Evolutionary conservation across 2,329 filamentous ascomycete genomes (phyloP), one percentile per base, ranked within the genome.

Genomic region (Penicillium sp.): DNA sequence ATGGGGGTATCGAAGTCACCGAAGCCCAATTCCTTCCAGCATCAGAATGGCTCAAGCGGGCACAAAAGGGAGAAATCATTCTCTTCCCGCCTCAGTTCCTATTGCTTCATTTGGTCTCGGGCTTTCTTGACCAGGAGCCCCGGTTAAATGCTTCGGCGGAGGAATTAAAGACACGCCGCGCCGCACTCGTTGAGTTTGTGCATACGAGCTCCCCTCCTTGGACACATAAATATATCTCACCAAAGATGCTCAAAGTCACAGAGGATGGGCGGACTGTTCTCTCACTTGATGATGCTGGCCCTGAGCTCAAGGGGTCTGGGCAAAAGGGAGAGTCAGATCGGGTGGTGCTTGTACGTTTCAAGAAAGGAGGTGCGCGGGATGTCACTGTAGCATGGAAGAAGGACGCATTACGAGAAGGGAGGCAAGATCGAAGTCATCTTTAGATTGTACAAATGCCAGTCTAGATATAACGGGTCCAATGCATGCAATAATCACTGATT

Each of bases 71-170:
- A 17, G 73, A 84, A 26, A 80, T 95, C 43, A 84, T 93, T 41
- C 68, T 98, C 4, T 95, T 93, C 57, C 92, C 92, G 3, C 92
- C 92, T 0, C 92, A 96, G 57, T 83, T 82, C 57, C 69, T 80
- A 45, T 66, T 82, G 6, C 63, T 79, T 2, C 65, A 71, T 28
- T 59, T 80, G 4, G 62, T 76, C 1, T 60, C 70, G 0, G 64
- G 66, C 3, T 75, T 73, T 42, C 62, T 79, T 7, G 65, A 71
- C 12, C 50, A 62, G n/a, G 56, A 60, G 30, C 41, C 54, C 33
- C 40, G 22, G 56, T 54, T 15, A 14, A 13, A 32, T 1, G 41
- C 41, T 30, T 54, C 54, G 1, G 15, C 50, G 18, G 52, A 60
- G 28, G 54, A 61, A 28, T 42, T 66, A 39, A 44, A 52, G 35